Percentiles rank a stretch among this genome's conserved stretches.
Evolutionary conservation across 371 early-diverging fungal genomes (phyloP).

Genomic region (Mortierella sp.): DNA sequence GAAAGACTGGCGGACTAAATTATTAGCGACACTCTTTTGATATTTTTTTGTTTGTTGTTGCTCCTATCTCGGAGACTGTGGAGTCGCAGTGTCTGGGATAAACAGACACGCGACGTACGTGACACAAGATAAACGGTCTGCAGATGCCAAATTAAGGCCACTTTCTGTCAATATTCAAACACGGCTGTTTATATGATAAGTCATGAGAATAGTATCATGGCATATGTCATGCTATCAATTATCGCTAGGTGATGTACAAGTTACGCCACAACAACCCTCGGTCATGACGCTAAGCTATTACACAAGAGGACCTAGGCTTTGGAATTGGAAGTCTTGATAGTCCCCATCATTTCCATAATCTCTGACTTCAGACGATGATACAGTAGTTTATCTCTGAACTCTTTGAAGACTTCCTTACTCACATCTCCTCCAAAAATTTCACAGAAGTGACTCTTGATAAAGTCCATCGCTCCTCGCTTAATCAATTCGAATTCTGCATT

Average conservation of each 20-base stretch:
- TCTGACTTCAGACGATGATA: not conserved
- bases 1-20: not conserved
- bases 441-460: not conserved
- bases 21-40: not conserved
- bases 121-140: not conserved
- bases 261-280: no score
- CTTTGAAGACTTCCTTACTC: not conserved
- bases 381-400: not conserved
- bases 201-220: no score
- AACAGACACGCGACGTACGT: not conserved
- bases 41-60: not conserved
- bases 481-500: conserved; percentile 5
- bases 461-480: not conserved
- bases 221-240: no score
- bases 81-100: no score
- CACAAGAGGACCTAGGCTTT: no score
- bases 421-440: conserved; percentile 1
- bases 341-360: not conserved
- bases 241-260: no score
- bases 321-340: no score
- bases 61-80: not conserved
- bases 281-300: no score
- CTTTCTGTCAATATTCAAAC: no score
- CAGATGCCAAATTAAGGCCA: no score
- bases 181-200: no score